phyloP scores from a whole-genome alignment of 2,329 filamentous ascomycete species.

The Cordyceps javanica region DNA sequence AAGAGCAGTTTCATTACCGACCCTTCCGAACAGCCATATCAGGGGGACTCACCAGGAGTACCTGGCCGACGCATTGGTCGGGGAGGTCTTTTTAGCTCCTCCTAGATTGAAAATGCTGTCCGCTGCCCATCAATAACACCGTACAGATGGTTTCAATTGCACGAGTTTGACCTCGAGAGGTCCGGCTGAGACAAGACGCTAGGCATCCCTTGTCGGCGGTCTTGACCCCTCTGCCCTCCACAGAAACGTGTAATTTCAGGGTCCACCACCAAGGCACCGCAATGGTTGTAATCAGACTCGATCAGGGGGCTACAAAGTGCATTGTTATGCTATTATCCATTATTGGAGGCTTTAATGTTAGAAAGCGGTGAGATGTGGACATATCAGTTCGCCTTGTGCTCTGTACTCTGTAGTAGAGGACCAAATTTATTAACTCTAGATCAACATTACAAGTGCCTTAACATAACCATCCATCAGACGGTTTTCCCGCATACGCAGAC shows the following conservation, averaged over 20 bases:
- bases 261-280: background rate
- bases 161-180: background rate
- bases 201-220: background rate
- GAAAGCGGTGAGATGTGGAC: background rate
- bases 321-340: background rate
- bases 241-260: constrained; percentile 7
- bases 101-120: too few relatives aligned
- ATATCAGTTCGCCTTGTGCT: too few relatives aligned
- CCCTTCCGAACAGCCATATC: background rate
- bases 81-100: too few relatives aligned
- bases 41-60: background rate
- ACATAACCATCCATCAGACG: background rate
- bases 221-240: background rate
- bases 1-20: background rate
- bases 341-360: background rate
- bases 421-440: background rate
- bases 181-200: background rate
- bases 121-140: too few relatives aligned
- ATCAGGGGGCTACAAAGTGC: background rate
- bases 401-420: too few relatives aligned
- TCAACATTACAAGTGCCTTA: background rate
- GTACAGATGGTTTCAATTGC: background rate
- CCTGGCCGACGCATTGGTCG: too few relatives aligned
- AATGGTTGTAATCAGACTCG: constrained; percentile 5
- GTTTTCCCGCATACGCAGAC: background rate